Conservation (phyloP, 2,329 filamentous ascomycete species). For the Grosmannia serpens region DNA sequence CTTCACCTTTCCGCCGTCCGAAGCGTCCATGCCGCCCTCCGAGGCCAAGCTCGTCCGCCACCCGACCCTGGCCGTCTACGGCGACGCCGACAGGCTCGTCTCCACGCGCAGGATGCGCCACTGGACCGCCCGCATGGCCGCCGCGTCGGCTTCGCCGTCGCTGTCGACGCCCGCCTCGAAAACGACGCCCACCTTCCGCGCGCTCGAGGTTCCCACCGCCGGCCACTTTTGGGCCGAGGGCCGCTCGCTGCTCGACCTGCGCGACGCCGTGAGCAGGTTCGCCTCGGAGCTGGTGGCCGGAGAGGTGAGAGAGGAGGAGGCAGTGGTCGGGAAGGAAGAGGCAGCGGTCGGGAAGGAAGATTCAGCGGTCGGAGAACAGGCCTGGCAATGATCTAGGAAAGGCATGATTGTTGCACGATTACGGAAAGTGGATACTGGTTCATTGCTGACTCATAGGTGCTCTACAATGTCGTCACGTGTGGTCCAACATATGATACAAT, state of each 20-base stretch:
- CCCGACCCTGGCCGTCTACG: constrained; percentile 60
- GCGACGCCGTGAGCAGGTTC: constrained; percentile 20
- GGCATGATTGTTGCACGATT: too few relatives aligned
- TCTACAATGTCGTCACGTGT: too few relatives aligned
- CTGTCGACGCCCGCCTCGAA: neutral
- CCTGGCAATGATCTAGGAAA: too few relatives aligned
- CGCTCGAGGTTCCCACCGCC: constrained; percentile 32
- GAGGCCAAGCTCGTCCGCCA: constrained; percentile 46
- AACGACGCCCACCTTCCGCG: constrained; percentile 23
- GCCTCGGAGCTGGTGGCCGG: constrained; percentile 11
- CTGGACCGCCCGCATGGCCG: constrained; percentile 47
- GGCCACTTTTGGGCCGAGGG: constrained; percentile 44
- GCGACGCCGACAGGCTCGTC: constrained; percentile 64
- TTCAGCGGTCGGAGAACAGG: too few relatives aligned
- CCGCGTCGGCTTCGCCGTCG: constrained; percentile 12
- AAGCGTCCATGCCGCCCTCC: constrained; percentile 14
- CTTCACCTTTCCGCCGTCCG: constrained; percentile 16
- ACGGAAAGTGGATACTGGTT: too few relatives aligned
- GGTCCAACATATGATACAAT: too few relatives aligned
- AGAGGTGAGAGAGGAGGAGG: neutral
- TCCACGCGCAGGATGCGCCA: constrained; percentile 49
- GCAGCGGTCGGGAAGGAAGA: too few relatives aligned
- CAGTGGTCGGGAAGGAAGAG: too few relatives aligned
- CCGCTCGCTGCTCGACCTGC: constrained; percentile 24
- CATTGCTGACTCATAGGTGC: too few relatives aligned